A percentile compares a stretch with the other conserved stretches of the same genome.
Conservation (phyloP, 2,329 filamentous ascomycete species). For the Fusarium siculi region DNA sequence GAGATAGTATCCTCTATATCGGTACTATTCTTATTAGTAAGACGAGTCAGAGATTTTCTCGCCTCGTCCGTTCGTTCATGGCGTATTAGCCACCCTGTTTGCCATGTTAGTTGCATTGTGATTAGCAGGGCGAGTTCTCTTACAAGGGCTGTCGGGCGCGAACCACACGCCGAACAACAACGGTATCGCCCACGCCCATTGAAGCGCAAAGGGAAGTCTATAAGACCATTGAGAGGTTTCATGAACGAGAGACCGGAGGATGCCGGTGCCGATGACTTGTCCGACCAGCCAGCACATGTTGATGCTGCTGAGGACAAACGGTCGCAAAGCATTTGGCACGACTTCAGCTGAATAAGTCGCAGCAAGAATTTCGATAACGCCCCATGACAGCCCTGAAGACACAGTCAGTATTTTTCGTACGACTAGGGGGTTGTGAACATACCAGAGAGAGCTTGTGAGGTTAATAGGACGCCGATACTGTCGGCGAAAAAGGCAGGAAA, state of each 20-base stretch:
- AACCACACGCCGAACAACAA: slow-evolving; percentile 50
- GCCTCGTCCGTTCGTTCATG: slow-evolving; percentile 49
- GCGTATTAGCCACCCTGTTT: slow-evolving; percentile 51
- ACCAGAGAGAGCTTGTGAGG: slow-evolving; percentile 49
- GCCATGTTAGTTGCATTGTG: background rate
- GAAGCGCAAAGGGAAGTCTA: slow-evolving; percentile 52
- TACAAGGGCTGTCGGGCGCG: slow-evolving; percentile 55
- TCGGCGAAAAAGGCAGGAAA: slow-evolving; percentile 52
- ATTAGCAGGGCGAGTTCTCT: background rate
- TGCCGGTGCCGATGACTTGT: slow-evolving; percentile 51
- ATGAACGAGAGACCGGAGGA: slow-evolving; percentile 49
- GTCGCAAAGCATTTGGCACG: slow-evolving; percentile 45
- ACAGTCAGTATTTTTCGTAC: background rate
- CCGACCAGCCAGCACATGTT: slow-evolving; percentile 58
- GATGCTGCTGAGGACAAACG: slow-evolving; percentile 52
- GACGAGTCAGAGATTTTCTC: slow-evolving; percentile 44
- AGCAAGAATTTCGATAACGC: slow-evolving; percentile 50
- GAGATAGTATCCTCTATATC: slow-evolving; percentile 57
- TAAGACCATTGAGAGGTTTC: slow-evolving; percentile 44
- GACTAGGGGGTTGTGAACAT: background rate
- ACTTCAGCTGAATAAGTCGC: slow-evolving; percentile 55
- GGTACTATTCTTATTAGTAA: slow-evolving; percentile 46
- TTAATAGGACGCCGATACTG: slow-evolving; percentile 48
- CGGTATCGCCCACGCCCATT: slow-evolving; percentile 55
- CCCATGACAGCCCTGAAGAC: slow-evolving; percentile 47